Evolutionary conservation across 2,329 filamentous ascomycete species (phyloP), one percentile per base, ranked within the genome.

Genomic region (Dothideomycetidae sp.): DNA sequence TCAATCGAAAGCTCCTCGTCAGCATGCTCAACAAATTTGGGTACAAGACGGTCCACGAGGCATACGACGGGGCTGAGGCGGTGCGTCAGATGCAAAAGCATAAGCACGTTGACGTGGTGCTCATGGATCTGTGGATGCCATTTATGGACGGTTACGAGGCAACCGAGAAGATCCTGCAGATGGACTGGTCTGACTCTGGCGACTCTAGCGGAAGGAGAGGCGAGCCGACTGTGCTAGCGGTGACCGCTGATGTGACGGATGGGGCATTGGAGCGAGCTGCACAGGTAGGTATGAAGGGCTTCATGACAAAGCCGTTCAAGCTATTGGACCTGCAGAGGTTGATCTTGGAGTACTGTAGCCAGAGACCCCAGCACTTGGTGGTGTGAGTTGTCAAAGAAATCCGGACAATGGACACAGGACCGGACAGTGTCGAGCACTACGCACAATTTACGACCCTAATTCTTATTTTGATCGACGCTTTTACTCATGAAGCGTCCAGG

Each of bases 91-190:
- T 78, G 62, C 2, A 45, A 17, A 36, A 51, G 39, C 36, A 44
- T 17, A 32, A 31, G 3, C 14, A 29, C 3, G 70, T 81, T 40
- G 70, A 80, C 48, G 66, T 78, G 2, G 65, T 82, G 15, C 58
- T 81, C 30, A 82, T 82, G 78, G 78, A 82, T 54, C 65, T 82
- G 7, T 82, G 78, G 78, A 82, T 82, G 75, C 78, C 78, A 1
- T 63, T 74, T 45, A 75, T 81, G 64, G 77, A 81, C 49, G 78
- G 78, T 1, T 81, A 79, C 45, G 71, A 81, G 50, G 78, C 78
- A 2, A 72, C 77, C 0, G 65, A 70, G 47, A 60, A 64, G 32
- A 82, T 82, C 30, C 55, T 79, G 9, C 57, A 61, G 15, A 66
- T 75, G 60, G 41, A 48, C n/a, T 45, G 44, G 12, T 34, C 40